Evolutionary conservation across 805 yeast species (phyloP).

Genomic region (Groenewaldozyma tartarivorans): DNA sequence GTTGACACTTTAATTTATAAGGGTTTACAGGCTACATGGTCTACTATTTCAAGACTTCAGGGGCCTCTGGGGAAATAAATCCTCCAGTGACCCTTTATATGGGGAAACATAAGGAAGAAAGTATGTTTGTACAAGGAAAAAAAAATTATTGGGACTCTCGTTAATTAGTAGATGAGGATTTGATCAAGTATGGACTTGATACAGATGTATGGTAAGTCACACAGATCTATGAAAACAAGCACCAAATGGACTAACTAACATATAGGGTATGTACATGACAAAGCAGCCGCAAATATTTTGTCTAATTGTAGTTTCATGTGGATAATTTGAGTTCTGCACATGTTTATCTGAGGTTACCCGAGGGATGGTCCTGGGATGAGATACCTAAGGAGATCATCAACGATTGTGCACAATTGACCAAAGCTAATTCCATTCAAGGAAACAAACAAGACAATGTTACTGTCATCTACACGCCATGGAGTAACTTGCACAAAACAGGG

Average conservation of each 20-base stretch:
- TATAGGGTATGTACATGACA: neutral
- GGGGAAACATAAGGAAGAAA: conserved; percentile 72
- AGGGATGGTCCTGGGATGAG: conserved; percentile 35
- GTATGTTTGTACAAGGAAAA: conserved; percentile 18
- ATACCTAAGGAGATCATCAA: conserved; percentile 44
- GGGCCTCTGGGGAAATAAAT: conserved; percentile 25
- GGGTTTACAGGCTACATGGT: too few relatives aligned
- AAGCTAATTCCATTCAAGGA: conserved; percentile 69
- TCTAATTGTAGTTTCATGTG: conserved; percentile 46
- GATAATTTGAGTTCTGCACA: conserved; percentile 73
- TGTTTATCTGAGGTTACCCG: conserved; percentile 51
- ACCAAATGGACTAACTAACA: too few relatives aligned
- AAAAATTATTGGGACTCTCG: neutral
- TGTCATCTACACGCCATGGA: conserved; percentile 66
- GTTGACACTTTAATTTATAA: too few relatives aligned
- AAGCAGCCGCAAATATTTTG: conserved; percentile 1
- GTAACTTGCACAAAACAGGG: conserved; percentile 54
- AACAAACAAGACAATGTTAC: conserved; percentile 59
- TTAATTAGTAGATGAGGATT: conserved; percentile 33
- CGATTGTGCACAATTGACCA: conserved; percentile 65
- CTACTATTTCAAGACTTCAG: conserved; percentile 34
- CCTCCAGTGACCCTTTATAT: conserved; percentile 39
- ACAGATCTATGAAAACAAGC: neutral
- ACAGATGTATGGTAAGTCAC: conserved; percentile 49
- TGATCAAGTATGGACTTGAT: conserved; percentile 55